Conservation (phyloP, 495 filamentous ascomycete genomes). For the Mytilinidion resinicola region DNA sequence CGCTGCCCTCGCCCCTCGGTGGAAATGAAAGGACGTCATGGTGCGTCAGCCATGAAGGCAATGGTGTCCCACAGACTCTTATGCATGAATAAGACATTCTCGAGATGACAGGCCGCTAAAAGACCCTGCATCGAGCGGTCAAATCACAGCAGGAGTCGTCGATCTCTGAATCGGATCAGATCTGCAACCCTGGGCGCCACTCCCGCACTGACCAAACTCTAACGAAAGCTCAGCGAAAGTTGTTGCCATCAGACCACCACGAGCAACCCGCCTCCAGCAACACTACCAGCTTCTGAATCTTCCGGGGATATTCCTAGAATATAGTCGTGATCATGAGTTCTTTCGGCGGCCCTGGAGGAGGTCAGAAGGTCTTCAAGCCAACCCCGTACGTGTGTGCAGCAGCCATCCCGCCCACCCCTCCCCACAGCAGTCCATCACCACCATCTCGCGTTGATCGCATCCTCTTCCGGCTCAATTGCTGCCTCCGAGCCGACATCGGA, state of each 20-base stretch:
- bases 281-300: background rate
- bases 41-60: too few species aligned
- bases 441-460: slow-evolving; percentile 6
- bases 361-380: slow-evolving; percentile 63
- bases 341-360: slow-evolving; percentile 74
- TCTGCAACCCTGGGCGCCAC: background rate
- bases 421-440: background rate
- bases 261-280: background rate
- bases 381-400: slow-evolving; percentile 55
- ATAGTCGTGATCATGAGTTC: slow-evolving; percentile 18
- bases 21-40: too few species aligned
- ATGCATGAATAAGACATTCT: background rate
- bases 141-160: background rate
- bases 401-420: background rate
- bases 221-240: background rate
- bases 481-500: background rate
- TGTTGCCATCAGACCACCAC: background rate
- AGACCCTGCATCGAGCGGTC: background rate
- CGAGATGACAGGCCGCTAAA: background rate
- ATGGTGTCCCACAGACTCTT: too few species aligned
- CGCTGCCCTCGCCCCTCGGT: too few species aligned
- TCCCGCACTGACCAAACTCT: slow-evolving; percentile 1
- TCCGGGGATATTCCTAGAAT: background rate
- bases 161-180: background rate
- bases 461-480: background rate